Conservation (phyloP, 805 yeast genomes). For the Kodamaea leandrae region DNA sequence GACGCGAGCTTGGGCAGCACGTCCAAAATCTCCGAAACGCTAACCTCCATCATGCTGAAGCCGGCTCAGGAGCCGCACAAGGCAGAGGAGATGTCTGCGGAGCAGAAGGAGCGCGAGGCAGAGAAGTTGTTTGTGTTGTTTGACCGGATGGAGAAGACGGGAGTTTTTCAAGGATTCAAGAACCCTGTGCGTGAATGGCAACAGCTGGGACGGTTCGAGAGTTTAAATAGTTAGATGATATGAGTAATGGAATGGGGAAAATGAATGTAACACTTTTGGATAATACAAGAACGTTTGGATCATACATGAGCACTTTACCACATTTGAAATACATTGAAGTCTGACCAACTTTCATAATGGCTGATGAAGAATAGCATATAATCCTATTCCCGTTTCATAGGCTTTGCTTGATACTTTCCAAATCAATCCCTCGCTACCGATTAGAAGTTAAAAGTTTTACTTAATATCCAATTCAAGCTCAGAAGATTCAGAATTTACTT, state of each 20-base stretch:
- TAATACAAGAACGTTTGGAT: neutral
- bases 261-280: neutral
- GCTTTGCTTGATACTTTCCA: too few relatives aligned
- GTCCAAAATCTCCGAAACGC: conserved; percentile 1
- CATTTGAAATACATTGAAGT: too few relatives aligned
- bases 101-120: conserved; percentile 45
- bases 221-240: conserved; percentile 3
- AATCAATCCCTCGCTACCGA: too few relatives aligned
- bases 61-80: neutral
- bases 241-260: neutral
- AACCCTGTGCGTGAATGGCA: conserved; percentile 42
- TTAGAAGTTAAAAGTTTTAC: too few relatives aligned
- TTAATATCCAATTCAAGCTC: too few relatives aligned
- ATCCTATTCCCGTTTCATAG: too few relatives aligned
- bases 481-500: too few relatives aligned
- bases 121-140: conserved; percentile 41
- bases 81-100: conserved; percentile 30
- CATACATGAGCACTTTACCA: too few relatives aligned
- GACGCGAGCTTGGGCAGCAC: conserved; percentile 4
- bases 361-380: too few relatives aligned
- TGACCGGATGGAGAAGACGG: conserved; percentile 38
- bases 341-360: too few relatives aligned
- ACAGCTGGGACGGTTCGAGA: conserved; percentile 29
- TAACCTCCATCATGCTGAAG: conserved; percentile 2
- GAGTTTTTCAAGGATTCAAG: conserved; percentile 33